A percentile compares a stretch with the other conserved stretches of the same genome.
phyloP scores from a whole-genome alignment of 768 basidiomycete species.

The Nidularia pulvinata region DNA sequence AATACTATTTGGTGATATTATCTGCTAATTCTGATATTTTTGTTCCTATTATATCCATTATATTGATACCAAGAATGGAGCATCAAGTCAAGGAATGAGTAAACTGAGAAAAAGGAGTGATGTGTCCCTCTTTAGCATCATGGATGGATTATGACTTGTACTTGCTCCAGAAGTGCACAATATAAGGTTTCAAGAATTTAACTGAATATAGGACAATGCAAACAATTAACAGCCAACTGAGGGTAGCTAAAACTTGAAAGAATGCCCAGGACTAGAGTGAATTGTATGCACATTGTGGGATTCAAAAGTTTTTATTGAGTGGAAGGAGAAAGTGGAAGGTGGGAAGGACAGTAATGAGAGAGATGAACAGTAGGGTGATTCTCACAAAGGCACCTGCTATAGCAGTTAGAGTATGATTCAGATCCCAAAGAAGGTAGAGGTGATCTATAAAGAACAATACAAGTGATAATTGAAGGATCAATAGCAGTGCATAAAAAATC shows the following conservation, averaged over 20 bases:
- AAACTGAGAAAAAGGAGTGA: neutral
- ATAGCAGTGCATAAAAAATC: conserved; percentile 16
- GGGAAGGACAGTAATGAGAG: conserved; percentile 3
- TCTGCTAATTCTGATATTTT: neutral
- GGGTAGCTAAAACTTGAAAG: neutral
- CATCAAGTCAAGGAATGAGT: neutral
- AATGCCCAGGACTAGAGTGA: conserved; percentile 10
- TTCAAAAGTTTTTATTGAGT: neutral
- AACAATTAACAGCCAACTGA: neutral
- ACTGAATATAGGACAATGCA: neutral
- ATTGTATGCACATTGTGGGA: conserved; percentile 9
- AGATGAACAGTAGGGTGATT: neutral
- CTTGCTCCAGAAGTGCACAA: neutral
- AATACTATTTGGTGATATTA: neutral
- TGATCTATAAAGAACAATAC: conserved; percentile 20
- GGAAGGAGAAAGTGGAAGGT: conserved; percentile 4
- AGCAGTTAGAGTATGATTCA: conserved; percentile 13
- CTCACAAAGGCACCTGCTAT: conserved; percentile 1
- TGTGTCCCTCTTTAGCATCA: neutral
- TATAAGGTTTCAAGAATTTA: neutral
- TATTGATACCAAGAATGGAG: neutral
- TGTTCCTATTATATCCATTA: too few relatives aligned
- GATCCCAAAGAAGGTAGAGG: conserved; percentile 14
- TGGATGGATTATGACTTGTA: neutral
- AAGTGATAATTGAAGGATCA: conserved; percentile 18